Conservation (phyloP, 176 grass and related monocot genomes). For the barley (Hordeum vulgare) region DNA sequence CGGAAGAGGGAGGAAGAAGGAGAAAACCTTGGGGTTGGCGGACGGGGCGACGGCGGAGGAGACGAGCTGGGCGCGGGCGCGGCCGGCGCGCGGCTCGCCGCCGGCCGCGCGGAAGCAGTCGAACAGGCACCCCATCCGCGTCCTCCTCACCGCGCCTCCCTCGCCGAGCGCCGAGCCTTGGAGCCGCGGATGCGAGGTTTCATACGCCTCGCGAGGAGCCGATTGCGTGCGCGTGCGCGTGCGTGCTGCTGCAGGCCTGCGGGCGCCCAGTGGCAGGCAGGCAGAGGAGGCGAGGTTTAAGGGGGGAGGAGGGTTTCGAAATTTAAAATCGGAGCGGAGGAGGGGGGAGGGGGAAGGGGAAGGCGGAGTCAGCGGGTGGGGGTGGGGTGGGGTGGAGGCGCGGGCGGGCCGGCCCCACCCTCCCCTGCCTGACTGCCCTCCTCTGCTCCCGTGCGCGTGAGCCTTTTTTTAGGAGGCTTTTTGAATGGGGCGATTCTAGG, state of each 20-base stretch:
- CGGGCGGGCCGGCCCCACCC: not conserved
- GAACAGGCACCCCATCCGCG: conserved; percentile 66
- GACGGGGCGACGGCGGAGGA: conserved; percentile 31
- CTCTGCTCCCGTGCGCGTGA: not conserved
- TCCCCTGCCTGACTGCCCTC: not conserved
- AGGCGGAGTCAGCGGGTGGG: conserved; percentile 15
- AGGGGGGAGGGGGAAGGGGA: conserved; percentile 3
- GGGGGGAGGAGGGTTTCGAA: conserved; percentile 44
- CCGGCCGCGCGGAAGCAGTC: conserved; percentile 58
- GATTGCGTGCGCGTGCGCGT: not conserved
- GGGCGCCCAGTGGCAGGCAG: conserved; percentile 20
- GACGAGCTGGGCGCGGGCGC: conserved; percentile 1
- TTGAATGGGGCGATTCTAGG: not conserved
- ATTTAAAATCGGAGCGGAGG: conserved; percentile 66
- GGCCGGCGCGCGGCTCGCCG: conserved; percentile 11
- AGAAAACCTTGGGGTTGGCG: conserved; percentile 39
- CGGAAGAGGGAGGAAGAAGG: too few species aligned
- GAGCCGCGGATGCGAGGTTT: not conserved
- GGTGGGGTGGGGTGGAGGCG: not conserved
- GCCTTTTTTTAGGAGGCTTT: not conserved
- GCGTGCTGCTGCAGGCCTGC: too few species aligned
- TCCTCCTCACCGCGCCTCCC: not conserved
- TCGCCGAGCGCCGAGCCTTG: not conserved
- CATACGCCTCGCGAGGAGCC: not conserved
- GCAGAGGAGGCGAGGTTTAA: conserved; percentile 24